Conservation (phyloP, 352 stramenopile genomes). For the Globisporangium barbulae region DNA sequence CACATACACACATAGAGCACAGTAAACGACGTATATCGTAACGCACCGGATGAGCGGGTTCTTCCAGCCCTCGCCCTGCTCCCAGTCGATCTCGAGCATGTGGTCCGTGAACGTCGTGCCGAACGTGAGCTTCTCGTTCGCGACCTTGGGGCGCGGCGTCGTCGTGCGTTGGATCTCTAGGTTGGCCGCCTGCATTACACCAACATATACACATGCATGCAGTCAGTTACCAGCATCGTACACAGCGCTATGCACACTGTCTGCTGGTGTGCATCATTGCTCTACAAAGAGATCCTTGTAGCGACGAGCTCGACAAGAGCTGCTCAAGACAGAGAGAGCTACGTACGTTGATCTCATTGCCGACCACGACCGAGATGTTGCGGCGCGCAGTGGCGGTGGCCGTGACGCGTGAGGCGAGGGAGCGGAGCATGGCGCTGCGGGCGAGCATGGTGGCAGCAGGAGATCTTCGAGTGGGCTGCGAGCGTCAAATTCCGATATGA, state of each 20-base stretch:
- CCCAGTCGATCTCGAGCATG: slow-evolving; percentile 96
- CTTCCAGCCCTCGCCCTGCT: slow-evolving; percentile 79
- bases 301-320: background rate
- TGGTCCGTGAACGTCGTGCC: slow-evolving; percentile 95
- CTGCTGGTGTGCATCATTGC: background rate
- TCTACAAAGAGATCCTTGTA: background rate
- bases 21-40: background rate
- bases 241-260: too few relatives aligned
- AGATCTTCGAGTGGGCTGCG: background rate
- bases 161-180: slow-evolving; percentile 14
- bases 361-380: slow-evolving; percentile 27
- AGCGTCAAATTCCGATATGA: slow-evolving; percentile 14
- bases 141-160: slow-evolving; percentile 39
- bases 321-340: background rate
- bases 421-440: slow-evolving; percentile 11
- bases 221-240: background rate
- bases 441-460: slow-evolving; percentile 9
- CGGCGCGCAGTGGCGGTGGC: background rate
- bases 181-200: slow-evolving; percentile 9
- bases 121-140: slow-evolving; percentile 91
- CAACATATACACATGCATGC: background rate
- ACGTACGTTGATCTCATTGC: slow-evolving; percentile 28
- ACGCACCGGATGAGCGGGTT: slow-evolving; percentile 80
- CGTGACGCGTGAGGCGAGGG: background rate
- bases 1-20: background rate